A percentile compares a stretch with the other conserved stretches of the same genome.
These are phyloP conservation scores for Alnus rubra DNA, from an alignment of 306 rosid genomes.

Conservation along the genomic window DNA sequence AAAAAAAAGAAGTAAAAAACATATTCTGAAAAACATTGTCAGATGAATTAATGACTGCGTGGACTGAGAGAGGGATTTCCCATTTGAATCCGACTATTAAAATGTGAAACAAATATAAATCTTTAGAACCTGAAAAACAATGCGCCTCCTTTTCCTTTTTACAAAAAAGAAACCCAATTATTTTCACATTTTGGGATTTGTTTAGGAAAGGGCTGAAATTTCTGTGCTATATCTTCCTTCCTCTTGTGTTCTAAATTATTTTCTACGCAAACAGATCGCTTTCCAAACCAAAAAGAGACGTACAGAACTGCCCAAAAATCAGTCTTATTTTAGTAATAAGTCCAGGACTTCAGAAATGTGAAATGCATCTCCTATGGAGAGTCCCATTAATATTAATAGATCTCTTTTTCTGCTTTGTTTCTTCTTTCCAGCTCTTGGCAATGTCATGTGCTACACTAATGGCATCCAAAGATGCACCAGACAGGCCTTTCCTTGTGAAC, in stretches of 20 bases:
- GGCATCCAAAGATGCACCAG: constrained; percentile 91
- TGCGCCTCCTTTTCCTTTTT: constrained; percentile 78
- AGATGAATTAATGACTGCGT: constrained; percentile 13
- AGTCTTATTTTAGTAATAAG: neutral
- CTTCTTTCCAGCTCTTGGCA: constrained; percentile 85
- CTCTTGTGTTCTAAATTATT: constrained; percentile 23
- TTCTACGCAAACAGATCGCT: constrained; percentile 30
- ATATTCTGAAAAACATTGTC: neutral
- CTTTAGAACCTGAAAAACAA: constrained; percentile 32
- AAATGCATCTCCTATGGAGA: constrained; percentile 83
- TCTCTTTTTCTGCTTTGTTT: constrained; percentile 63
- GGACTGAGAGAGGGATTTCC: constrained; percentile 11
- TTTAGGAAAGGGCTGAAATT: constrained; percentile 61
- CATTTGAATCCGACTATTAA: constrained; percentile 17
- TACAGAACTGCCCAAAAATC: neutral
- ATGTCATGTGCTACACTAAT: constrained; percentile 85
- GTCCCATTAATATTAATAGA: constrained; percentile 42
- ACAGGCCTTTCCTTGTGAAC: constrained; percentile 82
- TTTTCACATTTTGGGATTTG: constrained; percentile 19
- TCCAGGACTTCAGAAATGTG: constrained; percentile 51
- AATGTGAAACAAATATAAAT: constrained; percentile 33
- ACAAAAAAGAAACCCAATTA: constrained; percentile 34
- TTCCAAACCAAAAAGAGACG: constrained; percentile 16
- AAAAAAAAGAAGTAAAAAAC: constrained; percentile 22
- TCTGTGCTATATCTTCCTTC: constrained; percentile 7